Base-by-base conservation (phyloP, 345 rosid genomes). In the Eucalyptus caleyi region DNA sequence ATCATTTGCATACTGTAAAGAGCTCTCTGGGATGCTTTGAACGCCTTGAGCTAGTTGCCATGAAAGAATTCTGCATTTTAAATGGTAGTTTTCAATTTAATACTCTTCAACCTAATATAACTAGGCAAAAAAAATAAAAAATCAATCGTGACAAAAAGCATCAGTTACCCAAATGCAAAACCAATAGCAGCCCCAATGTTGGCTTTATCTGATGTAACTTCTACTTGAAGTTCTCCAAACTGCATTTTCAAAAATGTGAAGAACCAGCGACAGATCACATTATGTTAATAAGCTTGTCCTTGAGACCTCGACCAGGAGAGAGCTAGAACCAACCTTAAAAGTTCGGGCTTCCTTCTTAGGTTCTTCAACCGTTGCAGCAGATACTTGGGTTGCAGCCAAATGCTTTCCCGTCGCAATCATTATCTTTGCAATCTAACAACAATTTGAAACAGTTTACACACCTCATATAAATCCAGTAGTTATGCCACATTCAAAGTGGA, bases 181-280 rank as follows among this genome's bases (percentile, higher is more conserved):
- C 94, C 95, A 67, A 97, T 94, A 18, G 91, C 93, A 86, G 98
- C 97, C 83, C 99, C 99, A 7, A 93, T 91, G 90, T 95, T 94
- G 77, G 99, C 99, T 91, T 94, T 95, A 90, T 91, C 92, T 15
- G 96, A 94, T 87, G 95, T 97, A 89, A 95, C 90, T 89, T 94
- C 97, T 89, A 97, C 95, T 90, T 97, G 99, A 91, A 97, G 99
- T 1, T 96, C 97, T 92, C 99, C 99, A 93, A 96, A 97, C 99
- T 97, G 92, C 93, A 93, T 11, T 77, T 77, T 24, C 12, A 77
- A 77, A 37, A 37, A 21, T 21, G 83, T 11, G 83, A 77, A 77
- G 83, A 77, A 77, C 83, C 83, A 77, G 83, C 2, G 42, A 37
- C 47, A 77, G 83, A 77, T 77, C 37, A 54, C 37, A 86, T 89